These are phyloP conservation scores for Poa annua DNA, from an alignment of 176 grass and related monocot species.

Conservation along the genomic window DNA sequence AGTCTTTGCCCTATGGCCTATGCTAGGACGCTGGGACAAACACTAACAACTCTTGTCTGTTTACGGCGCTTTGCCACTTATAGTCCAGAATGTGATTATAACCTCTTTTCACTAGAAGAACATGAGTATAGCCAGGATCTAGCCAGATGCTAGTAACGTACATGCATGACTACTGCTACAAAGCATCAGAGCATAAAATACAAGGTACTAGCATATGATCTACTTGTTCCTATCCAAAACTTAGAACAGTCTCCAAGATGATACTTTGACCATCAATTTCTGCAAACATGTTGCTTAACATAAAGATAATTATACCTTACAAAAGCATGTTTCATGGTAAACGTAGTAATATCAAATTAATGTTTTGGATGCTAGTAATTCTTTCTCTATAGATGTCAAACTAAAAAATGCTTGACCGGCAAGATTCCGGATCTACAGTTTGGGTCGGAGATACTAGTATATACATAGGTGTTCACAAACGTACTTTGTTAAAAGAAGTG, in stretches of 20 bases:
- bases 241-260: not conserved
- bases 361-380: not conserved
- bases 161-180: constrained; percentile 15
- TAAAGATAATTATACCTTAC: not conserved
- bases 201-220: not conserved
- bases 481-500: constrained; percentile 26
- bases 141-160: not conserved
- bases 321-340: not conserved
- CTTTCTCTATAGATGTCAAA: not conserved
- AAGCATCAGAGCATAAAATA: constrained; percentile 4
- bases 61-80: not conserved
- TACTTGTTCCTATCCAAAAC: not conserved
- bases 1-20: not conserved
- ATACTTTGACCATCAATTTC: not conserved
- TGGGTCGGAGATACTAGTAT: not conserved
- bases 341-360: not conserved
- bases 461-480: not conserved
- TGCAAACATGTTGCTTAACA: not conserved
- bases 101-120: not conserved
- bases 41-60: not conserved
- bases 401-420: not conserved
- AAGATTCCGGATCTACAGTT: not conserved
- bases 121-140: constrained; percentile 24
- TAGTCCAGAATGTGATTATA: constrained; percentile 5
- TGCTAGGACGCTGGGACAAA: not conserved